Base-by-base conservation (phyloP, 1,139 yeast genomes). In the Candida anutae region DNA sequence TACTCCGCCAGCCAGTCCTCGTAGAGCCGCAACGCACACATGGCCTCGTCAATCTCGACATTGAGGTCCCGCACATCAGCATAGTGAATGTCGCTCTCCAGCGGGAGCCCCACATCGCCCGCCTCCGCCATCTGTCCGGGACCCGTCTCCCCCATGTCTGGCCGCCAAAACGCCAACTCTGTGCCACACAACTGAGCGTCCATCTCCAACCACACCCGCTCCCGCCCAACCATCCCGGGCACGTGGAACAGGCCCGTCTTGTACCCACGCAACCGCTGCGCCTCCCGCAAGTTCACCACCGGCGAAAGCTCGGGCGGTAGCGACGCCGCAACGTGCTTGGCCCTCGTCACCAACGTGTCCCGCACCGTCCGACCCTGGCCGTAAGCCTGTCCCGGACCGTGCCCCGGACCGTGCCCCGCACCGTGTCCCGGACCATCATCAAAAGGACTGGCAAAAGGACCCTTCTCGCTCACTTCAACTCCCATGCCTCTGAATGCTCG, bases 131-230 rank as follows among this genome's bases (percentile, higher is more conserved):
- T 51, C 28, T 36, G 33, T 13, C 46, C 57, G 6, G 39, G 39
- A n/a, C 36, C 36, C 21, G 32, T 47, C 10, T 47, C 53, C 5
- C 40, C 50, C 11, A 42, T 41, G 6, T 57, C 49, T 21, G 62
- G 51, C 28, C 62, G 50, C 72, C 74, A 68, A 26, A 70, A 56
- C 3, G 69, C 58, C 38, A 73, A 56, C 42, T 73, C 78, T 23
- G 58, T 62, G 18, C 79, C 79, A 10, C 67, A 58, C 33, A 73
- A 48, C 38, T 66, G 64, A 18, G 65, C 69, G 30, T 63, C 67
- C 1, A 60, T 68, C 28, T 53, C 57, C 12, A 54, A 32, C 66
- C 67, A 62, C 8, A 39, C 42, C 22, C 38, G 33, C 28, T 48
- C 50, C 9, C 36, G 23, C 2, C 24, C 37, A 10, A 34, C 36